Base-by-base conservation (phyloP, 768 basidiomycete genomes). In the Tylopilus sp. region DNA sequence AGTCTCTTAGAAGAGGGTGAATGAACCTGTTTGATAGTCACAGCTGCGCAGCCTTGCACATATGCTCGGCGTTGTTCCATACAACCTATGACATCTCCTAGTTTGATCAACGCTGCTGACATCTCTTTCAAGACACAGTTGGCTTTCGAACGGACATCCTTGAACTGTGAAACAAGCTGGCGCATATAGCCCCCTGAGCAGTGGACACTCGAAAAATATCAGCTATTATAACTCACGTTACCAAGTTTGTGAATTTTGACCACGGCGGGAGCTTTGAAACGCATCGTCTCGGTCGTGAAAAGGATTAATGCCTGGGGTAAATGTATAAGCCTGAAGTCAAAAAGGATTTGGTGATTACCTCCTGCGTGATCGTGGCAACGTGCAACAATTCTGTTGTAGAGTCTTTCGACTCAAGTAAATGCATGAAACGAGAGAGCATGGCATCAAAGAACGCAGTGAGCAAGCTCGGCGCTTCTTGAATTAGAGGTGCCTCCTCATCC, bases 241-340 rank as follows among this genome's bases (percentile, higher is more conserved):
- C 86, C 84, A 40, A 88, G 78, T 64, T 86, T 91, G 67, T 91
- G 79, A 35, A 80, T 74, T 64, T 88, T 90, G 38, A 85, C 78
- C 17, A 86, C 75, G 0, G 85, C 79, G 3, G 81, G 67, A 8
- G 81, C 69, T 65, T 88, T 90, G 75, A 91, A 92, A 12, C 90
- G 81, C 46, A 80, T 59, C 0, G 83, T 85, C 63, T 85, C 86
- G n/a, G 86, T 72, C 20, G 75, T 69, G 53, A 93, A 78, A 2
- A 93, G 69, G 40, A 90, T 74, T 59, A 88, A 82, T 3, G 85
- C 90, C 88, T 91, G 44, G 12, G 35, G 49, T 13, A 40, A 28
- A 45, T 8, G 25, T 31, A 40, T 58, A 7, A 62, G 35, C 21
- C n/a, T 2, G 15, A 40, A 23, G n/a, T 15, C 18, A 41, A 44